Percentiles rank a stretch among this genome's conserved stretches.
These are phyloP conservation scores for Pleurotus sapidus DNA, from an alignment of 768 basidiomycete genomes.

Conservation along the genomic window DNA sequence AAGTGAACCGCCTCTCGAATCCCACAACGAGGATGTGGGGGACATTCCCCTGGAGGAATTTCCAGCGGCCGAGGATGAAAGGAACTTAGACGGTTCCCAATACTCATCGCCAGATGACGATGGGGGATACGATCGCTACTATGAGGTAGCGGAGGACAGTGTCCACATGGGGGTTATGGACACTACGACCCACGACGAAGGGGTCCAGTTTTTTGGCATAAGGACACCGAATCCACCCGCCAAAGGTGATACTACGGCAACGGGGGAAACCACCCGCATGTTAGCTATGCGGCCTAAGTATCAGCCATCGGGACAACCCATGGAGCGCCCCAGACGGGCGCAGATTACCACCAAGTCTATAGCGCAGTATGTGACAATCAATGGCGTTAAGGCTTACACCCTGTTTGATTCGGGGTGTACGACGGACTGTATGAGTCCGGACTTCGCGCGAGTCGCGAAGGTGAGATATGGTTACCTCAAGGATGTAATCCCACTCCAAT, in stretches of 20 bases:
- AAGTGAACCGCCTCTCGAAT: too few species aligned
- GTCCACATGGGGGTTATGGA: not conserved
- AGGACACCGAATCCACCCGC: too few species aligned
- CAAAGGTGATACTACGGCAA: too few species aligned
- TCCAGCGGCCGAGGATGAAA: not conserved
- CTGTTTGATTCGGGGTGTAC: constrained; percentile 16
- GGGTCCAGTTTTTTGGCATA: too few species aligned
- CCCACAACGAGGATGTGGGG: not conserved
- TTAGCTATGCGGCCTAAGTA: not conserved
- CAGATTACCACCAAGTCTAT: not conserved
- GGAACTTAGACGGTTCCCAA: not conserved
- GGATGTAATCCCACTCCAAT: constrained; percentile 20
- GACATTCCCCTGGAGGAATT: not conserved
- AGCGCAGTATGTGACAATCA: not conserved
- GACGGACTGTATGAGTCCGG: constrained; percentile 16
- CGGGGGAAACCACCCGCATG: not conserved
- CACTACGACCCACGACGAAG: not conserved
- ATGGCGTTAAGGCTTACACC: constrained; percentile 9
- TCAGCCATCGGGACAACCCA: not conserved
- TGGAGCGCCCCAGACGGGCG: not conserved
- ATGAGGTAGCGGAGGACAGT: not conserved
- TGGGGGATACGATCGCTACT: not conserved
- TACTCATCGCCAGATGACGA: not conserved
- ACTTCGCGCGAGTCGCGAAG: constrained; percentile 14
- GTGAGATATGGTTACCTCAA: constrained; percentile 10